Evolutionary conservation across 176 grass and related monocot species (phyloP), one percentile per base, ranked within the genome.

Genomic region (Eragrostis nindensis): DNA sequence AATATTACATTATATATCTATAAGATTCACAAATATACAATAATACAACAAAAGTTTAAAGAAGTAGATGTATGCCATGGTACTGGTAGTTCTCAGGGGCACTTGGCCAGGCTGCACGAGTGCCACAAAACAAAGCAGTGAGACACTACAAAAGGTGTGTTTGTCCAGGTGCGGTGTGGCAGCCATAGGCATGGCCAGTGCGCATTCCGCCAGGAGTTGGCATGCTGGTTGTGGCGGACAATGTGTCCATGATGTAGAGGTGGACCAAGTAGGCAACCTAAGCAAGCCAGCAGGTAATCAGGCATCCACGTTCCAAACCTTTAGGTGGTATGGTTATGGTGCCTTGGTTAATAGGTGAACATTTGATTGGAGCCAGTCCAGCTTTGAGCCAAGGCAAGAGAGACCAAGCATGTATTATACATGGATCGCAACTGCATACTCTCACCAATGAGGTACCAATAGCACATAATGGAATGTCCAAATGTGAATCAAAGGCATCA

Each of bases 31-130:
- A n/a, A n/a, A n/a, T n/a, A n/a, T n/a, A 46, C 14, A 30, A 6
- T 11, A 26, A 72, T 11, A 3, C 18, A 30, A 12, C 36, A 71
- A 62, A 85, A 62, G 30, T 22, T 64, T 30, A 49, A 53, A 55
- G 8, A 54, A 73, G 44, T 53, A 64, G 22, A 84, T 47, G 38
- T 75, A 52, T 70, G 24, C 6, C 61, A 74, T 75, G 32, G 24
- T 43, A 32, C 12, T 43, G 53, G 52, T 38, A 88, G 62, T 52
- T 64, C 21, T 10, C 48, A 68, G 44, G 65, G 44, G 60, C 27
- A 21, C 12, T 16, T 29, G 26, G 13, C 24, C 45, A 24, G 67
- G 13, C 46, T 46, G 43, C 22, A 47, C 15, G 13, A 27, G 67
- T 47, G 13, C n/a, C 42, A 16, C 42, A 70, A 70, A 48, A 50